Conservation (phyloP, 768 basidiomycete genomes). For the Mycena vitilis region DNA sequence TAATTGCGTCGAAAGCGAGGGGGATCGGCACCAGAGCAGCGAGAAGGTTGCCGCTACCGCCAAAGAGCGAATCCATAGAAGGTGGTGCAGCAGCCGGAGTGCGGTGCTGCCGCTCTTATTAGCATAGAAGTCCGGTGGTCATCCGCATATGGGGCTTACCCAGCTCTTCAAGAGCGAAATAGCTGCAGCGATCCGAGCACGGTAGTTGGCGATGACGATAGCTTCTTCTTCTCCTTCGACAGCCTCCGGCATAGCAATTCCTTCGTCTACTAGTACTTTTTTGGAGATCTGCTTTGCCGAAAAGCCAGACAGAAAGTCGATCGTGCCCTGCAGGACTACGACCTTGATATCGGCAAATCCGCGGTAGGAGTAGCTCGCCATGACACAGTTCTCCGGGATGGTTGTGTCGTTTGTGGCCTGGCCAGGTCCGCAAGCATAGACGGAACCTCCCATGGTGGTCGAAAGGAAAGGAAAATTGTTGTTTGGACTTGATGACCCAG, state of each 20-base stretch:
- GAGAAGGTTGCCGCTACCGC: neutral
- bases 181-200: slow-evolving; percentile 14
- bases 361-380: too few species aligned
- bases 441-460: too few species aligned
- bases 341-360: neutral
- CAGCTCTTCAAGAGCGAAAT: slow-evolving; percentile 15
- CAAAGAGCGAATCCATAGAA: neutral
- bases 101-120: neutral
- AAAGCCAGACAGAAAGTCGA: slow-evolving; percentile 18
- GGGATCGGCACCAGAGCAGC: neutral
- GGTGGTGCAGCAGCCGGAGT: neutral
- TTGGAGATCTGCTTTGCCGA: slow-evolving; percentile 22
- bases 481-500: too few species aligned
- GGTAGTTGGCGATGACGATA: slow-evolving; percentile 26
- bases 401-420: too few species aligned
- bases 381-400: too few species aligned
- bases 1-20: neutral
- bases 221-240: slow-evolving; percentile 1
- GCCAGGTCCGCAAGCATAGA: too few species aligned
- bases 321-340: slow-evolving; percentile 18
- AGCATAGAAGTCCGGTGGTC: neutral
- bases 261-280: slow-evolving; percentile 9
- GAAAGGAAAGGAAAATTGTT: too few species aligned
- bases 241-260: slow-evolving; percentile 1
- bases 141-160: neutral